Base-by-base conservation (phyloP, 345 rosid species). In the Camelina neglecta region DNA sequence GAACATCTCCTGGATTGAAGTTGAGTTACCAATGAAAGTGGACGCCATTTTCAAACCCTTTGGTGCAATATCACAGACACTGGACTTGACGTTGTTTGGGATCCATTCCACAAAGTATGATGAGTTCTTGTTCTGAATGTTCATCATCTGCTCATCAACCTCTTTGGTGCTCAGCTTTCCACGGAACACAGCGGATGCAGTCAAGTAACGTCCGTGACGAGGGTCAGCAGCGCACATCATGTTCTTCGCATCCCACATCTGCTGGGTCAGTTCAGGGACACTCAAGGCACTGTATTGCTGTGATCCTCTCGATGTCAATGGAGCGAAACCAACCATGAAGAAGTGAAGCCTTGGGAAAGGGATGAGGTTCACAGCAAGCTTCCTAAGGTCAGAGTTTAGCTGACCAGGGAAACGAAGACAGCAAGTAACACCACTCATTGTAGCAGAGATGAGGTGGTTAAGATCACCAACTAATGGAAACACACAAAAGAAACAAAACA, bases 181-280 rank as follows among this genome's bases (percentile, higher is more conserved):
- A 58, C 83, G 83, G 80, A 80, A 80, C 36, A 80, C 75, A 56
- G 83, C 83, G 0, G 83, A 80, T 33, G 80, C 83, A 10, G 83
- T 80, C 7, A 80, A 38, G 80, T 80, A 80, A 67, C 83, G 83
- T 1, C 83, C 83, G 1, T 80, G 83, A 7, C 83, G 83, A 58
- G 83, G 83, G 65, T 80, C 83, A 71, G 83, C 83, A 50, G 83
- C 83, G 13, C 83, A 80, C 83, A 80, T 80, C 83, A 80, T 80
- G 80, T 80, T 80, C 80, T 80, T 80, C 1, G 83, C 80, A 66
- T 80, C 83, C 83, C 83, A 80, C 83, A 80, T 80, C 56, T 80
- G 83, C 38, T 80, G 83, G 23, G 83, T 80, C 4, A 80, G 63
- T 54, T 80, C 83, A 53, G 83, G 83, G n/a, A 80, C 83, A 20